phyloP scores from a whole-genome alignment of 192 early-diverging fungal species.

The Linnemannia exigua region DNA sequence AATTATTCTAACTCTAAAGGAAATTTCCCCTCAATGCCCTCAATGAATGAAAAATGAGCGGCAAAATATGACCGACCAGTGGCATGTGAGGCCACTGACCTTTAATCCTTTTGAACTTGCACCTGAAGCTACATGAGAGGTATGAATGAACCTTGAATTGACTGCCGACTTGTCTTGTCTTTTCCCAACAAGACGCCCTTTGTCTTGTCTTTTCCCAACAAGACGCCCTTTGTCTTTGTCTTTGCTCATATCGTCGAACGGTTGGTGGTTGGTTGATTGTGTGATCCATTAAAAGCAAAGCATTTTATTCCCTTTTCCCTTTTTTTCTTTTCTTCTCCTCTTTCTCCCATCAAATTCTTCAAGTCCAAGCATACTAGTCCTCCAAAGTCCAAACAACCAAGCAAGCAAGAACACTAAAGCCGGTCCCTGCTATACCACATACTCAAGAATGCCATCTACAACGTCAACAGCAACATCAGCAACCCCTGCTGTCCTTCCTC shows the following conservation, averaged over 20 bases:
- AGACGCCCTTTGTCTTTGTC: neutral
- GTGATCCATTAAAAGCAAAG: neutral
- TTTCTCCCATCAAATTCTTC: neutral
- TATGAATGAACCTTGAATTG: neutral
- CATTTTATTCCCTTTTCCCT: neutral
- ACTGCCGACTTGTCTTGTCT: too few relatives aligned
- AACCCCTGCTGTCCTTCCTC: conserved; percentile 23
- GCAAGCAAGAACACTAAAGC: neutral
- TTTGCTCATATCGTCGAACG: neutral
- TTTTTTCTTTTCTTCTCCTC: neutral
- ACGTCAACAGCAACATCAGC: conserved; percentile 8
- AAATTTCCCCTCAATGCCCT: neutral
- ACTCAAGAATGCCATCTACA: conserved; percentile 11
- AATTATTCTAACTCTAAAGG: neutral
- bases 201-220: neutral
- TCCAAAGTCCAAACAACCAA: neutral
- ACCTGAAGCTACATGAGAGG: neutral
- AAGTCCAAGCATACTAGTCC: neutral
- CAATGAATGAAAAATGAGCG: neutral
- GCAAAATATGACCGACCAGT: neutral
- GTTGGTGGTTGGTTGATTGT: too few relatives aligned
- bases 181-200: neutral
- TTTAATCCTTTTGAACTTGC: neutral
- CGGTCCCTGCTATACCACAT: neutral
- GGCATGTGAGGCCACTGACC: neutral